Evolutionary conservation across 495 filamentous ascomycete genomes (phyloP), one percentile per base, ranked within the genome.

Genomic region (Saxophila tyrrhenica): DNA sequence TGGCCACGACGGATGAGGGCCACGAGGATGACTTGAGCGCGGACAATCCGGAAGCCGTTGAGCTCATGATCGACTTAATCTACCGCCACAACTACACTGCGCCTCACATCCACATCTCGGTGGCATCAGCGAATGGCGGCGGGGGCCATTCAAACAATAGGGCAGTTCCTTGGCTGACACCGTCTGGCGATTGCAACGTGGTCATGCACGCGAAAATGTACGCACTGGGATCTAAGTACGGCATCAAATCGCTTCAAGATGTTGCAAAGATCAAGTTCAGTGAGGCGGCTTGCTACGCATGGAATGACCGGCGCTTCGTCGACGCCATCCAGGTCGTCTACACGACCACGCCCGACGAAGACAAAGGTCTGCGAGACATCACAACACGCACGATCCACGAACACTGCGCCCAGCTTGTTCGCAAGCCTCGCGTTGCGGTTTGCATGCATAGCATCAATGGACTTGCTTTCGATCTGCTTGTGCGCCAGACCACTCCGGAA

Each of bases 121-220:
- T 13, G 5, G 29, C 5, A 35, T 5, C 7, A 44, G 41, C 41
- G n/a, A 21, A 44, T n/a, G 7, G 7, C 7, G 41, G 41, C 17
- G n/a, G 3, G 16, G 41, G 16, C 9, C 9, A 39, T 16, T 39
- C 16, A 8, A 39, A 8, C 16, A 16, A 39, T 39, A 35, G 13
- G 29, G 7, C 29, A 35, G 29, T 13, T 35, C 29, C 29, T 35
- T 5, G 5, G 29, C 29, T 35, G 29, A 35, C 5, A 13, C 29
- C 29, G 5, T 35, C 29, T 13, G 29, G 29, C 7, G 29, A 35
- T 35, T 35, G 29, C 45, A 54, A 49, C 19, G n/a, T 42, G 1
- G n/a, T 54, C 42, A 47, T 58, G 23, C 56, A 58, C 44, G 56
- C 50, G 41, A 58, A 53, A 50, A 32, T 53, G 24, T 53, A 43